phyloP scores from a whole-genome alignment of 768 basidiomycete genomes.

The Kwoniella mangroviensis region DNA sequence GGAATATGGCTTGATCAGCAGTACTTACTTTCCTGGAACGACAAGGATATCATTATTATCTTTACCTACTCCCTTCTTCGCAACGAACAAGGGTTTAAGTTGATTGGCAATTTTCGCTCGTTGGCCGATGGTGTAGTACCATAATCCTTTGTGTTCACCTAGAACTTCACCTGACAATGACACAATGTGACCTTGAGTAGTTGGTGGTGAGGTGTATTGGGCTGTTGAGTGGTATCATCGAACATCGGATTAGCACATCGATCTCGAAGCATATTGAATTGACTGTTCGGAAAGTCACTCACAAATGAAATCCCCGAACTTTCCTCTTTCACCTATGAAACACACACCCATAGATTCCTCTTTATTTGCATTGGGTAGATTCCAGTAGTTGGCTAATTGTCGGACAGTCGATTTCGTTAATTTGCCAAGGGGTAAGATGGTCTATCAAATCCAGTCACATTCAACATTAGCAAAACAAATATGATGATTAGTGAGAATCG shows the following conservation, averaged over 20 bases:
- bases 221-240: constrained; percentile 60
- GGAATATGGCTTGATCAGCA: not conserved
- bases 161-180: constrained; percentile 65
- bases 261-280: not conserved
- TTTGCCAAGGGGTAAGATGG: constrained; percentile 76
- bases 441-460: constrained; percentile 47
- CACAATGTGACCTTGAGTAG: constrained; percentile 69
- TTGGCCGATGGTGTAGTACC: constrained; percentile 86
- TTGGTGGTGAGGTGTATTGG: constrained; percentile 70
- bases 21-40: constrained; percentile 70
- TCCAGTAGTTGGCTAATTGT: constrained; percentile 67
- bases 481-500: no score
- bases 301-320: constrained; percentile 77
- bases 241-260: no score
- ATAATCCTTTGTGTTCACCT: constrained; percentile 73
- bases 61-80: constrained; percentile 66
- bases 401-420: constrained; percentile 75
- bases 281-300: constrained; percentile 37
- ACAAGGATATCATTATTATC: constrained; percentile 70
- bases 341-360: constrained; percentile 93
- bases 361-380: constrained; percentile 73
- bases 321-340: constrained; percentile 81
- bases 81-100: constrained; percentile 71
- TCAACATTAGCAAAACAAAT: not conserved
- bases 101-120: constrained; percentile 70